Evolutionary conservation across 176 grass and related monocot genomes (phyloP).

Genomic region (Lolium multiflorum): DNA sequence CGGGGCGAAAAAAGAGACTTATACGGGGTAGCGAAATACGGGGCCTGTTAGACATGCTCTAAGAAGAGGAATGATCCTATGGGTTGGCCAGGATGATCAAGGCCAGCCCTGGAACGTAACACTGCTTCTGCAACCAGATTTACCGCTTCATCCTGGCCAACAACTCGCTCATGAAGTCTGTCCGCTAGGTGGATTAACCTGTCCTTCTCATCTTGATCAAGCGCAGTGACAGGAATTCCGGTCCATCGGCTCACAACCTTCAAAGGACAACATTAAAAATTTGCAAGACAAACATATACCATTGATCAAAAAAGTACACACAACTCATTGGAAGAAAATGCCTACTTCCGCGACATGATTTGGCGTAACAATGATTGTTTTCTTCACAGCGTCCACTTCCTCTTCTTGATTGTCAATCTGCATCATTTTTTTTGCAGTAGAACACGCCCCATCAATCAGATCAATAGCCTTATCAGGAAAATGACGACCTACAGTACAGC

Average conservation of each 20-base stretch:
- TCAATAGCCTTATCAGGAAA: constrained; percentile 95
- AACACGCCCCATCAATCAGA: constrained; percentile 66
- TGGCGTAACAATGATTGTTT: constrained; percentile 9
- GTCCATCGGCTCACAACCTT: constrained; percentile 41
- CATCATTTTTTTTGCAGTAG: neutral
- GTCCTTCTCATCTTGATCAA: constrained; percentile 41
- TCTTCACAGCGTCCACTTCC: neutral
- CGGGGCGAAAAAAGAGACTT: too few species aligned
- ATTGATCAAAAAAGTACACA: neutral
- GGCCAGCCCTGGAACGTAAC: constrained; percentile 40
- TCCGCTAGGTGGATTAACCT: constrained; percentile 37
- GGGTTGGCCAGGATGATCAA: constrained; percentile 36
- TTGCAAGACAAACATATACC: neutral
- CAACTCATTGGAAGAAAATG: neutral
- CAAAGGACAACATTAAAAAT: neutral
- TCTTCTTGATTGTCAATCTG: neutral
- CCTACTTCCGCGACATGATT: constrained; percentile 31
- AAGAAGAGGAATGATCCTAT: constrained; percentile 46
- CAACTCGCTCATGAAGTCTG: constrained; percentile 40
- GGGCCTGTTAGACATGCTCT: too few species aligned
- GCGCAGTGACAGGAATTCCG: constrained; percentile 51
- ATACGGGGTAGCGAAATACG: too few species aligned
- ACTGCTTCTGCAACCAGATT: constrained; percentile 41
- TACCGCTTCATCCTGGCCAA: constrained; percentile 52
- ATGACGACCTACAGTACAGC: neutral